phyloP scores from a whole-genome alignment of 306 rosid genomes.

The Lathyrus tuberosus region DNA sequence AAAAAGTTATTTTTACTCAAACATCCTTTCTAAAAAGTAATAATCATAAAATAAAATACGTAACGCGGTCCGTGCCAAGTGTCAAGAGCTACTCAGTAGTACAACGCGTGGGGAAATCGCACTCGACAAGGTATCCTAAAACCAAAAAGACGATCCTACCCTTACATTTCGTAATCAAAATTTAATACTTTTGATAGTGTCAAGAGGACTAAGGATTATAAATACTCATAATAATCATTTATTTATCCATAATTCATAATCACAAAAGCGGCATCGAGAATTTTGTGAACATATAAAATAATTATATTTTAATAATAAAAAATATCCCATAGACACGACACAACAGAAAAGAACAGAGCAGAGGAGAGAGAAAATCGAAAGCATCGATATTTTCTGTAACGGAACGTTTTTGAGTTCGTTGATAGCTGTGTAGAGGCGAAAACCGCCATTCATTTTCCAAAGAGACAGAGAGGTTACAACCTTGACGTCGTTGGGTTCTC shows the following conservation, averaged over 20 bases:
- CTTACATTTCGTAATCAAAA: not conserved
- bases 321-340: not conserved
- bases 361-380: constrained; percentile 31
- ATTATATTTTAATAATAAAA: no score
- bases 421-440: constrained; percentile 37
- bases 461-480: constrained; percentile 47
- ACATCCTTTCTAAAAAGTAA: no score
- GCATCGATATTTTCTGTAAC: constrained; percentile 32
- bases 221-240: not conserved
- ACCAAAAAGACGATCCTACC: constrained; percentile 24
- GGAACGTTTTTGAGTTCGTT: constrained; percentile 38
- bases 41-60: not conserved
- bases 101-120: constrained; percentile 56
- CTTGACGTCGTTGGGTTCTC: constrained; percentile 34
- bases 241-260: not conserved
- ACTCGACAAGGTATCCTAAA: constrained; percentile 11
- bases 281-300: no score
- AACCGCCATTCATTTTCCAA: constrained; percentile 31
- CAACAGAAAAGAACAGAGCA: constrained; percentile 5
- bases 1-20: no score
- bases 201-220: not conserved
- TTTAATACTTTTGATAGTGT: not conserved
- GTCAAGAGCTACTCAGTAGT: constrained; percentile 50
- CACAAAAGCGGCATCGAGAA: constrained; percentile 30
- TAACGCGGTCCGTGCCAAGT: not conserved